phyloP scores from a whole-genome alignment of 306 rosid species.

The Inga leiocalycina region DNA sequence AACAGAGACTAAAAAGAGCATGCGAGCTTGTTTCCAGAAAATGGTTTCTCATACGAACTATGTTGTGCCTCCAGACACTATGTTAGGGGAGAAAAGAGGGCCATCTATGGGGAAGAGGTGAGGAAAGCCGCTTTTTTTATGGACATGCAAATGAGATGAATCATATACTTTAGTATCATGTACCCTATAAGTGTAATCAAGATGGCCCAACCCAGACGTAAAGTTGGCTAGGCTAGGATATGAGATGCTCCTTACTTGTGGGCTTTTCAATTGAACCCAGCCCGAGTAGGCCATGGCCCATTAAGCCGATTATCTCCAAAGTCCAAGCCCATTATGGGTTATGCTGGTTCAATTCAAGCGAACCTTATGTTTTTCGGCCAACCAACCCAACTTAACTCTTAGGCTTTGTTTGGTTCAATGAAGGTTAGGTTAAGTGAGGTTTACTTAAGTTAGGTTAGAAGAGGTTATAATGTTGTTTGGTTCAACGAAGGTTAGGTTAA shows the following conservation, averaged over 20 bases:
- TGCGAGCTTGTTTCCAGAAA: background rate
- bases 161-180: background rate
- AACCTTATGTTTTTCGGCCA: background rate
- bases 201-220: background rate
- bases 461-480: too few species aligned
- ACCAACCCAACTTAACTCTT: background rate
- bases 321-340: background rate
- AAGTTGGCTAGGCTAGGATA: background rate
- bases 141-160: background rate
- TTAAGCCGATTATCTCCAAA: background rate
- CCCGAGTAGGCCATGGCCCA: background rate
- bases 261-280: background rate
- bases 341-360: background rate
- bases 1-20: background rate
- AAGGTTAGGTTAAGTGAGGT: too few species aligned
- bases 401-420: too few species aligned
- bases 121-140: background rate
- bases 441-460: too few species aligned
- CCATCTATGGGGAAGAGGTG: background rate
- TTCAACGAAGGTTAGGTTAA: too few species aligned
- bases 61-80: background rate
- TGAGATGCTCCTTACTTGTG: background rate
- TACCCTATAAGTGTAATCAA: background rate
- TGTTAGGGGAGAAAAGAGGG: background rate
- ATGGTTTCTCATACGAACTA: background rate